Percentiles rank a stretch among this genome's conserved stretches.
These are phyloP conservation scores for Aspergillus sp. DNA, from an alignment of 2,329 filamentous ascomycete species.

Conservation along the genomic window DNA sequence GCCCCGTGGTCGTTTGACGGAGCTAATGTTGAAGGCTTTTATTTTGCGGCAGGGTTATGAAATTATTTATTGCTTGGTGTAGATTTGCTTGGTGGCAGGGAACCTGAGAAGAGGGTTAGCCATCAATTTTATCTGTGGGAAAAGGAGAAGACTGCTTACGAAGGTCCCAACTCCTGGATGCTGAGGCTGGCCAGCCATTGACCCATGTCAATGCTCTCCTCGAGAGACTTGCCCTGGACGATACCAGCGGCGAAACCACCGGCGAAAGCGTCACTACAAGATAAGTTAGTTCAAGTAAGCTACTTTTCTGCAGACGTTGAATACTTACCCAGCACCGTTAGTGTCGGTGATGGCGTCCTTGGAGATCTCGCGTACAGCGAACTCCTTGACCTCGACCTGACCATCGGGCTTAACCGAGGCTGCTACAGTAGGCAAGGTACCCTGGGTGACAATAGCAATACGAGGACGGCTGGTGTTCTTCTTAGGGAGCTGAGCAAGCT, in stretches of 20 bases:
- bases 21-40: not conserved
- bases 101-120: conserved; percentile 48
- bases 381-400: conserved; percentile 61
- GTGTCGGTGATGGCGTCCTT: conserved; percentile 83
- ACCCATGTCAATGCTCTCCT: conserved; percentile 77
- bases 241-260: conserved; percentile 89
- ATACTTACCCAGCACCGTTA: conserved; percentile 70
- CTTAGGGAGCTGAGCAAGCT: conserved; percentile 84
- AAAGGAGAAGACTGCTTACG: conserved; percentile 56
- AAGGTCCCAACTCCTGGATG: conserved; percentile 91
- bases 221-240: conserved; percentile 73
- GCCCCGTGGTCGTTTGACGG: not conserved
- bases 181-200: conserved; percentile 93
- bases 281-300: not conserved
- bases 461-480: conserved; percentile 78
- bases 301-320: not conserved
- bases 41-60: conserved; percentile 14
- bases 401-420: conserved; percentile 64
- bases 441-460: conserved; percentile 88
- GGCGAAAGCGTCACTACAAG: conserved; percentile 75
- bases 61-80: conserved; percentile 43
- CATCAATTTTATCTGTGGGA: not conserved
- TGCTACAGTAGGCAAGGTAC: conserved; percentile 82
- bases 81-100: conserved; percentile 75
- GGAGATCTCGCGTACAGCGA: conserved; percentile 72